Percentiles rank a stretch among this genome's conserved stretches.
Conservation (phyloP, 2,329 filamentous ascomycete species). For the Aspergillus hortae region DNA sequence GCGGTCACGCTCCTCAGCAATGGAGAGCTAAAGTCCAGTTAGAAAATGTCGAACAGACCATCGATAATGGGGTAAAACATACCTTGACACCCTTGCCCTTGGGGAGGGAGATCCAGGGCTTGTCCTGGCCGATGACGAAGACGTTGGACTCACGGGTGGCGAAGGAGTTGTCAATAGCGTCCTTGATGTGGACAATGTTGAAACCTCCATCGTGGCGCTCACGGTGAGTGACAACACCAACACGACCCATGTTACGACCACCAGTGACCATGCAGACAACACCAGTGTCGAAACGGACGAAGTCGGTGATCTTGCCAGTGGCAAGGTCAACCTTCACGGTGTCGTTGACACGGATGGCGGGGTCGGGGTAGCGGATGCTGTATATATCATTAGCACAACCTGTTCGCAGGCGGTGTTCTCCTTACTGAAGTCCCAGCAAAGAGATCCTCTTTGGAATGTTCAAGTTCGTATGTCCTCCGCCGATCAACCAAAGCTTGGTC, state of each 20-base stretch:
- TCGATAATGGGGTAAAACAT: conserved; percentile 21
- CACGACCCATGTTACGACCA: conserved; percentile 99
- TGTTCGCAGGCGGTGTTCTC: conserved; percentile 15
- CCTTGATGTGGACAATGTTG: conserved; percentile 99
- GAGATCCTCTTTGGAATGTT: conserved; percentile 19
- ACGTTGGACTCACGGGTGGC: conserved; percentile 99
- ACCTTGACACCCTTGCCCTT: conserved; percentile 99
- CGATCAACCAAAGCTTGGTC: conserved; percentile 91
- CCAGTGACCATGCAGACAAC: conserved; percentile 97
- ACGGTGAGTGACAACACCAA: conserved; percentile 99
- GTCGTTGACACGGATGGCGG: conserved; percentile 98
- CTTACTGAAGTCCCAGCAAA: conserved; percentile 33
- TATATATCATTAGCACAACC: conserved; percentile 32
- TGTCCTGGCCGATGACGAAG: conserved; percentile 97
- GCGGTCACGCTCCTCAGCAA: conserved; percentile 98
- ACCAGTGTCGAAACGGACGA: conserved; percentile 98
- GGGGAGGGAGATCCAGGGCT: conserved; percentile 98
- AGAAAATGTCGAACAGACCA: conserved; percentile 9
- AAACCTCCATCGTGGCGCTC: conserved; percentile 99
- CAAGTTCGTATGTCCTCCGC: conserved; percentile 32
- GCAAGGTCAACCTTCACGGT: conserved; percentile 98
- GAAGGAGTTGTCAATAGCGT: conserved; percentile 99
- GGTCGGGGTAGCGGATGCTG: conserved; percentile 99
- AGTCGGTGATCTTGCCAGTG: conserved; percentile 97
- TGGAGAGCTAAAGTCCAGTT: conserved; percentile 64